Evolutionary conservation across 2,329 filamentous ascomycete genomes (phyloP), one percentile per base, ranked within the genome.

Genomic region (Fusarium camptoceras): DNA sequence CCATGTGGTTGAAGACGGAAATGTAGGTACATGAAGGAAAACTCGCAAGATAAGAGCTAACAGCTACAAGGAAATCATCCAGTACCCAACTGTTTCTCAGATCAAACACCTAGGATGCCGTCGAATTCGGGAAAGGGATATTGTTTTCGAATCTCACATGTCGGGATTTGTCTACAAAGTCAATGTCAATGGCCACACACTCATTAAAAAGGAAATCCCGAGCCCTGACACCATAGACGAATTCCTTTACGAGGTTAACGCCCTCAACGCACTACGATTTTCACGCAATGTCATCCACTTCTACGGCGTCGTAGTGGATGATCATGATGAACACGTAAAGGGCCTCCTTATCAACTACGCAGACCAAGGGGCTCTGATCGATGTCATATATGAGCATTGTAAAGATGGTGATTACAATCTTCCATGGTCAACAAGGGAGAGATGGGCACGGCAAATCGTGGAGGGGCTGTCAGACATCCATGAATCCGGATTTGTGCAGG

Each of bases 101-200:
- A 87, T 98, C 60, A 86, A 89, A 18, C 94, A 98, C 78, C 83
- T 98, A 54, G 79, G 81, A 37, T 92, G 89, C 73, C 84, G 81
- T 67, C 87, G 84, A 61, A 89, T 91, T 79, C 86, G 84, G 37
- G 95, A 98, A 78, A 88, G 87, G 50, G 89, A 94, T 39, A 84
- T 99, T 37, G 85, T 89, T 43, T 98, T 99, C 75, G 92, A 97
- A 72, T 92, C 93, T 1, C 96, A 99, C 82, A 89, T 98, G 78
- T 98, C 95, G 24, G 96, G 96, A 3, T 99, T 98, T 77, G 96
- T 98, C 20, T 99, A 98, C 85, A 97, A 97, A 78, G 94, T 99
- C 59, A 86, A 83, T 16, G 88, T 94, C 37, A 84, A 88, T 61
- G 89, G 88, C 12, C 83, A 86, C 60, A 83, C 89, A 3, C 91